Conservation (phyloP, 2,329 filamentous ascomycete species). For the Magnaporthiopsis incrustans region DNA sequence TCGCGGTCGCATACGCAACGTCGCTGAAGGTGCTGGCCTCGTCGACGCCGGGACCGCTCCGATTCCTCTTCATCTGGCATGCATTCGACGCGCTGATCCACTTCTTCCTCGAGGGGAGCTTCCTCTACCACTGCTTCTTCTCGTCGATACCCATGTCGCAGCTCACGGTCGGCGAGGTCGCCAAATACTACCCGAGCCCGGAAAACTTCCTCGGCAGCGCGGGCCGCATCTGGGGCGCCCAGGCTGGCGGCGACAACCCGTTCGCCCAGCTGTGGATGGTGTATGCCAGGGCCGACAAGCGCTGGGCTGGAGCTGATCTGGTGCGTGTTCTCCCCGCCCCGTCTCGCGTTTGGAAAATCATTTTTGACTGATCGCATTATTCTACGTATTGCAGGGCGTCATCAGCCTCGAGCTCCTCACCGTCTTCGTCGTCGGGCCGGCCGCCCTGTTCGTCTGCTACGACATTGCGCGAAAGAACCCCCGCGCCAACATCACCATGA, state of each 20-base stretch:
- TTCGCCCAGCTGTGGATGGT: slow-evolving; percentile 61
- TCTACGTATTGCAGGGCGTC: slow-evolving; percentile 34
- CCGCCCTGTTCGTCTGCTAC: slow-evolving; percentile 53
- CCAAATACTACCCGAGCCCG: slow-evolving; percentile 37
- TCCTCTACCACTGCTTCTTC: slow-evolving; percentile 93
- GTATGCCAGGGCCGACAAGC: slow-evolving; percentile 54
- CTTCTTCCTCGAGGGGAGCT: slow-evolving; percentile 82
- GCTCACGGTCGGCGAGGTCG: slow-evolving; percentile 22
- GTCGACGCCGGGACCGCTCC: slow-evolving; percentile 46
- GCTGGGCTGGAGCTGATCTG: slow-evolving; percentile 57
- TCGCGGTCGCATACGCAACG: slow-evolving; percentile 38
- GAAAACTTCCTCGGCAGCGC: slow-evolving; percentile 42
- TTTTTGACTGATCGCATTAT: neutral
- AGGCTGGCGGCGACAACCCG: slow-evolving; percentile 45
- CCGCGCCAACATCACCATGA: slow-evolving; percentile 53
- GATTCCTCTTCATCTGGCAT: slow-evolving; percentile 89
- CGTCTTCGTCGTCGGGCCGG: slow-evolving; percentile 52
- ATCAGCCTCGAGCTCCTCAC: slow-evolving; percentile 59
- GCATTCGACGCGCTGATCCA: slow-evolving; percentile 88
- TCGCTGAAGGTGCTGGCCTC: slow-evolving; percentile 40
- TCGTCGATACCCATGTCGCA: slow-evolving; percentile 31
- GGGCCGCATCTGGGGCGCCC: slow-evolving; percentile 46
- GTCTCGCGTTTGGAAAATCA: neutral
- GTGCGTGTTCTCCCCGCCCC: too few relatives aligned
- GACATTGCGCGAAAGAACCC: slow-evolving; percentile 47